Evolutionary conservation across 2,329 filamentous ascomycete genomes (phyloP).

Genomic region (Passalora sequoiae): DNA sequence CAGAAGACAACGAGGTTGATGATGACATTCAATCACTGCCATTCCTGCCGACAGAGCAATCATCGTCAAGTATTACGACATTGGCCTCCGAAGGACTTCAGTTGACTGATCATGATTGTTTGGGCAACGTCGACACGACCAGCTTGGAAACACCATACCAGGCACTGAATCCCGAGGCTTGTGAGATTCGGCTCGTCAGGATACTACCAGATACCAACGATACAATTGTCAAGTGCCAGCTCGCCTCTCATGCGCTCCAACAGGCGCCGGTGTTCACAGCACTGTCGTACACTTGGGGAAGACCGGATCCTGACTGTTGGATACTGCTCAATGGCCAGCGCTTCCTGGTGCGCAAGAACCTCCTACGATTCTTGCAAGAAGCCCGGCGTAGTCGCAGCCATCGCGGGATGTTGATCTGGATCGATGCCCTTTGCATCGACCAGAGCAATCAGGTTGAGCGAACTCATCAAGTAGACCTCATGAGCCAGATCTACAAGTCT

Average conservation of each 20-base stretch:
- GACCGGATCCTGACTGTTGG: background rate
- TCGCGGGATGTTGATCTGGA: conserved; percentile 6
- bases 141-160: no score
- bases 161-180: no score
- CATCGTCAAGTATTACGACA: no score
- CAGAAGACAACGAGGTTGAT: no score
- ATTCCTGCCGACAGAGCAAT: no score
- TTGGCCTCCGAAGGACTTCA: no score
- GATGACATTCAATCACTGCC: no score
- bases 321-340: conserved; percentile 8
- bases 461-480: conserved; percentile 10
- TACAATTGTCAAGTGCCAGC: no score
- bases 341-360: conserved; percentile 10
- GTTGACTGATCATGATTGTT: no score
- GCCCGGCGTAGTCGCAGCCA: background rate
- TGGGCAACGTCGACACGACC: no score
- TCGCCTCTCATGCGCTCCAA: background rate
- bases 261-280: conserved; percentile 6
- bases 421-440: conserved; percentile 14
- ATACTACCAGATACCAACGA: no score
- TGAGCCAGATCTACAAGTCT: conserved; percentile 11
- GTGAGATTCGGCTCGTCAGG: no score
- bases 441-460: conserved; percentile 11
- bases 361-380: conserved; percentile 11
- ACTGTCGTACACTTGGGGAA: conserved; percentile 17